Conservation (phyloP, 179 eudicot genomes). For the Silene coronaria region DNA sequence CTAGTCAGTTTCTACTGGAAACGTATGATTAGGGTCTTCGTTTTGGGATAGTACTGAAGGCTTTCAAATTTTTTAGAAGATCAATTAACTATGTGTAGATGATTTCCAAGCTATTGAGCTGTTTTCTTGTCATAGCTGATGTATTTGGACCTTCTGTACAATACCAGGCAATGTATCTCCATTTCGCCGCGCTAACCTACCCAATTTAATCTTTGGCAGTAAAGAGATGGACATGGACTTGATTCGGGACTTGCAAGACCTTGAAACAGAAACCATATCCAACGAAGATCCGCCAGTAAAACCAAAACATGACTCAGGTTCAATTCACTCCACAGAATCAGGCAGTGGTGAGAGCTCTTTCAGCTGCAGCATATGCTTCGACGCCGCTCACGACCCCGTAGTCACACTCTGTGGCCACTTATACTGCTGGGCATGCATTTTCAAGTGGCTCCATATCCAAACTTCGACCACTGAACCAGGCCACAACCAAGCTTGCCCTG, state of each 20-base stretch:
- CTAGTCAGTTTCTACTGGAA: too few relatives aligned
- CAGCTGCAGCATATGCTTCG: slow-evolving; percentile 81
- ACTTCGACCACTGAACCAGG: slow-evolving; percentile 44
- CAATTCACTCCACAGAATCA: slow-evolving; percentile 24
- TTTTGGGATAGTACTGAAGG: too few relatives aligned
- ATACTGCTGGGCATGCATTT: slow-evolving; percentile 79
- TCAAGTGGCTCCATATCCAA: slow-evolving; percentile 67
- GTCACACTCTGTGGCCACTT: slow-evolving; percentile 89
- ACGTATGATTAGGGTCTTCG: too few relatives aligned
- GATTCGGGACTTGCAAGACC: slow-evolving; percentile 32
- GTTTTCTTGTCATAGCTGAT: background rate
- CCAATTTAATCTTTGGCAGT: background rate
- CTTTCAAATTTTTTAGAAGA: too few relatives aligned
- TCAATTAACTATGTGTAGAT: background rate
- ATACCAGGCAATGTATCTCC: background rate
- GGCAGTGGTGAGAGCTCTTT: slow-evolving; percentile 39
- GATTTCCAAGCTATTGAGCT: background rate
- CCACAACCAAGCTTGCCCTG: slow-evolving; percentile 59
- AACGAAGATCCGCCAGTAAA: slow-evolving; percentile 22
- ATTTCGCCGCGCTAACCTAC: slow-evolving; percentile 10
- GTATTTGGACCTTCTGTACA: background rate
- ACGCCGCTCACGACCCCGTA: slow-evolving; percentile 63
- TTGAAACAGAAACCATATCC: slow-evolving; percentile 24
- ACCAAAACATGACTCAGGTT: slow-evolving; percentile 26
- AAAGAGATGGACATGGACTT: slow-evolving; percentile 55